phyloP scores from a whole-genome alignment of 257 asterid species.

The Solanum bukasovii region DNA sequence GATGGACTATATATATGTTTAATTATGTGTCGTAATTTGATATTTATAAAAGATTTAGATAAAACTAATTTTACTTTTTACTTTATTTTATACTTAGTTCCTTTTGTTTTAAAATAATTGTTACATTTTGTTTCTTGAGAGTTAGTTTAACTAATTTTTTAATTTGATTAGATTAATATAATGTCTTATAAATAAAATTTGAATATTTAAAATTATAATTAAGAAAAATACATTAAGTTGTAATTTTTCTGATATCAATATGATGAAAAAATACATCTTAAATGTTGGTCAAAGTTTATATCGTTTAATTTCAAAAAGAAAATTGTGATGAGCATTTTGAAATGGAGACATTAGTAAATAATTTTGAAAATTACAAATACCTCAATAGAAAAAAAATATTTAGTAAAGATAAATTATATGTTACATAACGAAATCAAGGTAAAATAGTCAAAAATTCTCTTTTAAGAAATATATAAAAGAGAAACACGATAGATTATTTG shows the following conservation, averaged over 20 bases:
- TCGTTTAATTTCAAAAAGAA: not conserved
- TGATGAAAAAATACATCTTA: not conserved
- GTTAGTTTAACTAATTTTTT: not conserved
- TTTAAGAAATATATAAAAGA: not conserved
- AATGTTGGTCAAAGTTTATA: not conserved
- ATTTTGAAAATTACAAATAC: not conserved
- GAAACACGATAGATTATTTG: not conserved
- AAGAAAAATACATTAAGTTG: not conserved
- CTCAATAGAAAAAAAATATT: not conserved
- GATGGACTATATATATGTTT: not conserved
- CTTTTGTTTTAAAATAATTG: not conserved
- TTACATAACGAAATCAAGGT: not conserved
- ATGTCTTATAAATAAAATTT: not conserved
- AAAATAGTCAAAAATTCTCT: not conserved
- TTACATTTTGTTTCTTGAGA: not conserved
- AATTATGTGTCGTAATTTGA: not conserved
- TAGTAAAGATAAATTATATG: not conserved
- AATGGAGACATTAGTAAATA: not conserved
- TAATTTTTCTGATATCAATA: not conserved
- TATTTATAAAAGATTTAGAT: not conserved
- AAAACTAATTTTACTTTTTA: not conserved
- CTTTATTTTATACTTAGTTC: not conserved
- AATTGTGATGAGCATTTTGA: not conserved
- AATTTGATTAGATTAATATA: not conserved
- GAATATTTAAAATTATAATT: not conserved